Conservation (phyloP, 306 rosid genomes). For the Mimosa pudica region DNA sequence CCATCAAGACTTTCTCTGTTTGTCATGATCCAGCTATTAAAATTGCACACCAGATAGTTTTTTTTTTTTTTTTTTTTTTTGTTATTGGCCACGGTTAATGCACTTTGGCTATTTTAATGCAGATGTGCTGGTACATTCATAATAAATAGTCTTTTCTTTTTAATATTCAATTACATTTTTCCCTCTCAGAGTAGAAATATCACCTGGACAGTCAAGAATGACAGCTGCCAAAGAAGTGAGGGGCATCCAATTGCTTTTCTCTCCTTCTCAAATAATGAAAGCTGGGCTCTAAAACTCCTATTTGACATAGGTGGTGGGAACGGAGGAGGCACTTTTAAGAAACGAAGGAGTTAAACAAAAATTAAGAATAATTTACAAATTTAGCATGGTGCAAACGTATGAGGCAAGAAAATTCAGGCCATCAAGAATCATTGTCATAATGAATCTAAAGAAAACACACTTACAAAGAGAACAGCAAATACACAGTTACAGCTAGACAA, state of each 20-base stretch:
- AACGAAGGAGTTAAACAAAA: constrained; percentile 52
- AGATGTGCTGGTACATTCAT: constrained; percentile 11
- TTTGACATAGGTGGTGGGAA: constrained; percentile 91
- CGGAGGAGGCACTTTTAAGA: constrained; percentile 92
- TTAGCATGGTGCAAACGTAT: constrained; percentile 29
- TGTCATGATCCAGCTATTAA: constrained; percentile 7
- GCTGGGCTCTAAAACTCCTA: constrained; percentile 70
- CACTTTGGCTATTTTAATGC: constrained; percentile 20
- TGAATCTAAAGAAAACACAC: constrained; percentile 19
- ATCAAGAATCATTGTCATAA: constrained; percentile 30
- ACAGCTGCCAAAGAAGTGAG: constrained; percentile 65
- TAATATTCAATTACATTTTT: constrained; percentile 26
- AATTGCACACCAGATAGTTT: constrained; percentile 2
- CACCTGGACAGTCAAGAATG: constrained; percentile 71
- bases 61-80: neutral
- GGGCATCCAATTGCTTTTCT: constrained; percentile 85
- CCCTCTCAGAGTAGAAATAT: constrained; percentile 36
- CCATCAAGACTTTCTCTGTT: neutral
- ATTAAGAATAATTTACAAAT: constrained; percentile 37
- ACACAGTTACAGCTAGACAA: constrained; percentile 15
- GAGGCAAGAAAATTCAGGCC: neutral
- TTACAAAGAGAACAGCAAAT: constrained; percentile 19
- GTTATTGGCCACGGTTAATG: neutral
- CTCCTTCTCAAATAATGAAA: constrained; percentile 56
- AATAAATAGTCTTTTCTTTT: constrained; percentile 5